A percentile compares a stretch with the other conserved stretches of the same genome.
Conservation (phyloP, 306 rosid species). For the Cicer yamashitae region DNA sequence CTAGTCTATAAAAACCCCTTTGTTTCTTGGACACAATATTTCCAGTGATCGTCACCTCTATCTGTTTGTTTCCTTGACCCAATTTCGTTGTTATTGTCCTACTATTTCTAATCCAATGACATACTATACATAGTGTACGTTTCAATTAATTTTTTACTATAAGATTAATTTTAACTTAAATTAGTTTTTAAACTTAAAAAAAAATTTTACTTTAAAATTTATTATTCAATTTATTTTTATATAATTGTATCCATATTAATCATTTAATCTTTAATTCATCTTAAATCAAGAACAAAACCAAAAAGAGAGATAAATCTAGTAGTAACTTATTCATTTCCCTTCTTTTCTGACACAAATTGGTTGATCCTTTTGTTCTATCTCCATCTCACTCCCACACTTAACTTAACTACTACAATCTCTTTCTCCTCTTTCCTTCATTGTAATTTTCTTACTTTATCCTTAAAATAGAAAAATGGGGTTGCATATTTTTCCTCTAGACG, state of each 20-base stretch:
- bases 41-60: constrained; percentile 39
- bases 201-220: too few relatives aligned
- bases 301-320: too few relatives aligned
- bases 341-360: constrained; percentile 44
- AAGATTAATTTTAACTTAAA: too few relatives aligned
- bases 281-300: too few relatives aligned
- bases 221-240: too few relatives aligned
- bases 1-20: background rate
- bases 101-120: constrained; percentile 4
- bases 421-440: constrained; percentile 32
- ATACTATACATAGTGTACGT: too few relatives aligned
- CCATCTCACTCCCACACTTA: constrained; percentile 41
- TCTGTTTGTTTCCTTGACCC: constrained; percentile 11
- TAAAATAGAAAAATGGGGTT: constrained; percentile 5
- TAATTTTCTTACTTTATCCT: constrained; percentile 26
- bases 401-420: constrained; percentile 13
- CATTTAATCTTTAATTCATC: too few relatives aligned
- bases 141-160: too few relatives aligned
- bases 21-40: constrained; percentile 35
- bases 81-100: constrained; percentile 13
- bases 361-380: constrained; percentile 24
- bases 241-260: too few relatives aligned
- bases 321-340: background rate
- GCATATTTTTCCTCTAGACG: constrained; percentile 16
- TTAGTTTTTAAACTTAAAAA: too few relatives aligned